Evolutionary conservation across 192 early-diverging fungal species (phyloP), one percentile per base, ranked within the genome.

Genomic region (Umbelopsis ramanniana): DNA sequence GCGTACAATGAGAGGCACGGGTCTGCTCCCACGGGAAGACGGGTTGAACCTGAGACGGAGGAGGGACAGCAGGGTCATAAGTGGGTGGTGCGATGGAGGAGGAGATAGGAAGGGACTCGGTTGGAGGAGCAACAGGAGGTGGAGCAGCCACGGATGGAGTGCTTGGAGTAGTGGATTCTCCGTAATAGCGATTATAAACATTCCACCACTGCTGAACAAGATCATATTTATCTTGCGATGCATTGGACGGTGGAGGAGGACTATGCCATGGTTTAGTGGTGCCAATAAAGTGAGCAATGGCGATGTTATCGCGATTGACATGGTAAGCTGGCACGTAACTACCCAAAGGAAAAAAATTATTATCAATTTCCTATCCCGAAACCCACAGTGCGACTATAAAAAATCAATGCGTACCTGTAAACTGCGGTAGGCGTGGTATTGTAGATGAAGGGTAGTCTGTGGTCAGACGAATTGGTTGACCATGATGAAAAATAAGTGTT

Each of bases 261-360:
- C 23, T 91, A 88, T 86, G 85, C 97, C 97, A 98, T 8, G 97
- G 97, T 82, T 98, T 98, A 21, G 85, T 80, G 6, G 78, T 67
- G 4, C 97, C 97, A 66, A 96, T 94, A 81, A 98, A 98, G 72
- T 98, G 97, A 24, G 95, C 87, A 21, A 95, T 91, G 1, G 89
- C 86, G 38, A 96, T 88, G 29, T 88, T 82, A 60, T 85, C 72
- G 17, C 85, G 76, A 80, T 92, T 96, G n/a, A 90, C 85, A 54
- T 87, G 83, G 74, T 91, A 86, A 0, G 97, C 97, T 3, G 97
- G 97, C 54, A 81, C 79, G 77, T 92, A 90, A 46, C 84, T 88
- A 17, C 9, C 75, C 76, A 75, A 66, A 81, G 67, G 55, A 78
- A 71, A 11, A 68, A 78, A 4, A 67, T 69, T 0, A 75, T 40